phyloP scores from a whole-genome alignment of 2,329 filamentous ascomycete species.

The Acephala macrosclerotiorum region DNA sequence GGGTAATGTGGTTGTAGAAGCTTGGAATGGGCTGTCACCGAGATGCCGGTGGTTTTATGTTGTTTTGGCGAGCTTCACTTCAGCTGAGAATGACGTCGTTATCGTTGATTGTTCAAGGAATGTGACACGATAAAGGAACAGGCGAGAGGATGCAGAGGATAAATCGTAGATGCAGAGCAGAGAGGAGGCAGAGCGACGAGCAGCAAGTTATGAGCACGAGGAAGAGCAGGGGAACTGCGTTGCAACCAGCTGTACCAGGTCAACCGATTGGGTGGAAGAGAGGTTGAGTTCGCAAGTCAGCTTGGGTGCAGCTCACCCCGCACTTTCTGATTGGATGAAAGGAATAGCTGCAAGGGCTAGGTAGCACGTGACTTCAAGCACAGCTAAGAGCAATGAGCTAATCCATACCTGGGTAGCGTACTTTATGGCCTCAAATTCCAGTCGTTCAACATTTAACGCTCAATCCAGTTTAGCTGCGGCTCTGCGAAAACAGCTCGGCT shows the following conservation, averaged over 20 bases:
- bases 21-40: not conserved
- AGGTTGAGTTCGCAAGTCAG: constrained; percentile 6
- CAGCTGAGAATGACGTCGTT: constrained; percentile 11
- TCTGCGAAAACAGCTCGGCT: constrained; percentile 31
- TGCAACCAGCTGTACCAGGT: constrained; percentile 7
- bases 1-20: constrained; percentile 4
- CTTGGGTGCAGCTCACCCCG: not conserved
- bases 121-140: constrained; percentile 1
- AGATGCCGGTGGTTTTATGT: constrained; percentile 1
- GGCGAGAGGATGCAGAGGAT: too few relatives aligned
- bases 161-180: constrained; percentile 25
- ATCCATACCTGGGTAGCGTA: not conserved
- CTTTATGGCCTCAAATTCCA: constrained; percentile 3
- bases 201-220: constrained; percentile 14
- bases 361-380: not conserved
- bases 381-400: not conserved
- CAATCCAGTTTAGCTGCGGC: constrained; percentile 13
- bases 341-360: constrained; percentile 4
- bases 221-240: constrained; percentile 19
- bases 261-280: constrained; percentile 10
- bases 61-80: constrained; percentile 2
- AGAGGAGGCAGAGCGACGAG: constrained; percentile 13
- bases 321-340: constrained; percentile 11
- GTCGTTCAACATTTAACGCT: not conserved
- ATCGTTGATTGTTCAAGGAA: constrained; percentile 5